Conservation (phyloP, 2,329 filamentous ascomycete genomes). For the Canariomyces notabilis region DNA sequence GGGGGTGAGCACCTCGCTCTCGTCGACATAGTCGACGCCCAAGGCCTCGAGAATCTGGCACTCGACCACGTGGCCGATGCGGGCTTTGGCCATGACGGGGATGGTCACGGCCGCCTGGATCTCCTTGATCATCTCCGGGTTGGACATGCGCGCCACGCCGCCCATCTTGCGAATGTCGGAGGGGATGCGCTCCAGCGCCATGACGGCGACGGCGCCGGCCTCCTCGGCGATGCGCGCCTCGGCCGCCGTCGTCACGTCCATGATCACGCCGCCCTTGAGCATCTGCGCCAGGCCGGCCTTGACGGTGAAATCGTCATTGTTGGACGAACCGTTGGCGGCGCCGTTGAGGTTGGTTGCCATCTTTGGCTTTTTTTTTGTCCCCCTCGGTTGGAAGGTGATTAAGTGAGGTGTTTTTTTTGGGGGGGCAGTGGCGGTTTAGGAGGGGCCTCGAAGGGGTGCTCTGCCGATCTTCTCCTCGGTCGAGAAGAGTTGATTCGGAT, state of each 20-base stretch:
- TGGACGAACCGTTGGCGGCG: slow-evolving; percentile 6
- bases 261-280: slow-evolving; percentile 98
- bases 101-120: slow-evolving; percentile 95
- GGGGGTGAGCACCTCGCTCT: slow-evolving; percentile 94
- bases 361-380: neutral
- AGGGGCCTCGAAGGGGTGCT: too few species aligned
- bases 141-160: slow-evolving; percentile 94
- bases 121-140: slow-evolving; percentile 88
- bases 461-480: too few species aligned
- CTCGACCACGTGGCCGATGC: slow-evolving; percentile 97
- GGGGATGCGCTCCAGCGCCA: slow-evolving; percentile 96
- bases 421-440: neutral
- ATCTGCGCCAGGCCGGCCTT: slow-evolving; percentile 96
- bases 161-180: slow-evolving; percentile 91
- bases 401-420: neutral
- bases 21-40: slow-evolving; percentile 96
- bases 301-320: slow-evolving; percentile 62
- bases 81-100: slow-evolving; percentile 97
- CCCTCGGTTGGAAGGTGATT: too few species aligned
- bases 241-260: slow-evolving; percentile 93
- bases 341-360: slow-evolving; percentile 16
- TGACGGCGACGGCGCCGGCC: slow-evolving; percentile 91
- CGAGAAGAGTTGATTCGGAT: too few species aligned
- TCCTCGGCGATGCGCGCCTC: slow-evolving; percentile 97
- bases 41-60: slow-evolving; percentile 96